Base-by-base conservation (phyloP, 169 alveolate genomes). In the Eimeria maxima region DNA sequence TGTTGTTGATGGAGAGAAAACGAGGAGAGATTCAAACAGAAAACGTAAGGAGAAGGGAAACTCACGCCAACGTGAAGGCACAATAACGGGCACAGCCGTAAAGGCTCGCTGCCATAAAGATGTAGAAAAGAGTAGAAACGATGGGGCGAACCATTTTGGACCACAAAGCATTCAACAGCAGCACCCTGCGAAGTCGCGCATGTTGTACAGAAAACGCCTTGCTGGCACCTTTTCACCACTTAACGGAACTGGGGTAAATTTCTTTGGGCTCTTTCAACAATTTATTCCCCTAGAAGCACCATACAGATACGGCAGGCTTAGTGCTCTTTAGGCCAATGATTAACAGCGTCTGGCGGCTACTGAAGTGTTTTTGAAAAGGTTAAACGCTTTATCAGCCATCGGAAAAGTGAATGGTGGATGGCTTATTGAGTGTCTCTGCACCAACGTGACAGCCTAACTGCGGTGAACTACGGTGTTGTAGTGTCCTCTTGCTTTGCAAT, bases 11-110 rank as follows among this genome's bases (percentile, higher is more conserved):
- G 47, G 45, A 45, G 45, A 33, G 27, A 18, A 42, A n/a, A 50
- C 11, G n/a, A 8, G 69, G 69, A 11, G 69, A 60, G 69, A 18
- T 16, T 8, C n/a, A 60, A 60, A 47, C 47, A 45, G 73, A 33
- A 50, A 16, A 11, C 18, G 38, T 8, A 76, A 33, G 13, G n/a
- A 6, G 1, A 76, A 42, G 22, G 13, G 42, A 24, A 76, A 76
- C 90, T 81, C 55, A 81, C 90, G 71, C 90, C 44, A 81, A n/a
- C 73, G 57, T 45, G 57, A 81, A 81, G 47, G 90, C 90, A 47
- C 73, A 81, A 44, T 20, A 45, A 24, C 90, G 90, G 11, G 38
- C 73, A 38, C 90, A 81, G 71, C 90, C 90, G 47, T 81, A 81
- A 10, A 81, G n/a, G n/a, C 63, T 24, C 6, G 71, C 71, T n/a